phyloP scores from a whole-genome alignment of 2,329 filamentous ascomycete species.

The Xylogone sp. region DNA sequence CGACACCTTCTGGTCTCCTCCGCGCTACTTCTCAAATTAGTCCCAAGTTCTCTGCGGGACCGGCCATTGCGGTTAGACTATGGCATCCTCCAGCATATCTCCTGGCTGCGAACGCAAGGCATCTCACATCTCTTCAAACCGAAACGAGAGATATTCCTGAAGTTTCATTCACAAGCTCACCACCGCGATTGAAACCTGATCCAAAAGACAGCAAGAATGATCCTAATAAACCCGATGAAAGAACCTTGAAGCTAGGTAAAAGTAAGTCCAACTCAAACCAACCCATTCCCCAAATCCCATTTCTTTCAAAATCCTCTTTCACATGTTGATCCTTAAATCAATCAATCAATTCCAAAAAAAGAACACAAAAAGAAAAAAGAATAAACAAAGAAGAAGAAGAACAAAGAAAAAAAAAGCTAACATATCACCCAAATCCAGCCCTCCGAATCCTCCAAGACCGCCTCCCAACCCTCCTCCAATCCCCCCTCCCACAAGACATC shows the following conservation, averaged over 20 bases:
- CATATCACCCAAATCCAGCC: constrained; percentile 37
- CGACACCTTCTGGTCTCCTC: constrained; percentile 18
- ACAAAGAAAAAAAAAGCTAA: neutral
- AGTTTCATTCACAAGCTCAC: constrained; percentile 42
- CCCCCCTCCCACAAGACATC: constrained; percentile 68
- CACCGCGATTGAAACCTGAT: constrained; percentile 9
- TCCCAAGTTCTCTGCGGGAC: constrained; percentile 9
- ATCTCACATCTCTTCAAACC: constrained; percentile 20
- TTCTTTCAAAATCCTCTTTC: neutral
- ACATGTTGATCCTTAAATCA: too few species aligned
- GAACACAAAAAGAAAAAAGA: too few species aligned
- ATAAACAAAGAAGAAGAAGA: too few species aligned
- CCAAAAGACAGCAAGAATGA: constrained; percentile 9
- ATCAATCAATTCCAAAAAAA: too few species aligned
- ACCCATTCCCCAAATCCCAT: neutral
- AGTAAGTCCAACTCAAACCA: constrained; percentile 39
- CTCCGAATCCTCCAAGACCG: constrained; percentile 62
- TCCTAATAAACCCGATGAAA: constrained; percentile 44
- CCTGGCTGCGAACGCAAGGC: constrained; percentile 10
- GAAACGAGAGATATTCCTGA: constrained; percentile 27
- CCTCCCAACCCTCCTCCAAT: constrained; percentile 63
- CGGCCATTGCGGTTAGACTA: constrained; percentile 4
- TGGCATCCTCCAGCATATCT: constrained; percentile 2
- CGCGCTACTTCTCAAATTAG: constrained; percentile 18
- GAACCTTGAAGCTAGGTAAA: constrained; percentile 59